Evolutionary conservation across 2,329 filamentous ascomycete genomes (phyloP).

Genomic region (Ciborinia camelliae): DNA sequence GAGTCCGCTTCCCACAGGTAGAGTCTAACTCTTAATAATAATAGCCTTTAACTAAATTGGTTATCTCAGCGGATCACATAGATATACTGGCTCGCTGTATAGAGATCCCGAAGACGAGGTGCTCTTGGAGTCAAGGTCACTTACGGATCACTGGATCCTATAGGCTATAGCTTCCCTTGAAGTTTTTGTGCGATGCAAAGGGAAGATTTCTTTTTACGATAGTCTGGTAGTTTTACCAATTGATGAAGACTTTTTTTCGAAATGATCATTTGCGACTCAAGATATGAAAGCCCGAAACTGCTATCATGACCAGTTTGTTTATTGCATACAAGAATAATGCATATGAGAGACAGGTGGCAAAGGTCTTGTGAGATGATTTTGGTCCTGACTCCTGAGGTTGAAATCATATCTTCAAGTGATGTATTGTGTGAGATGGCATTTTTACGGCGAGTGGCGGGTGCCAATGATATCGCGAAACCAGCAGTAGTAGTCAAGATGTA

Average conservation of each 20-base stretch:
- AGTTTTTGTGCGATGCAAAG: background rate
- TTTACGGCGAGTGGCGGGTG: constrained; percentile 10
- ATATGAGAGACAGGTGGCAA: constrained; percentile 6
- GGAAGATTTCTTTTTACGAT: background rate
- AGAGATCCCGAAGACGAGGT: constrained; percentile 9
- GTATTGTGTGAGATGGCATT: background rate
- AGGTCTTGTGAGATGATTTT: background rate
- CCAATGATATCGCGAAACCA: constrained; percentile 5
- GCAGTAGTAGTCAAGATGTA: constrained; percentile 10
- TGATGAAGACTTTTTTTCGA: background rate
- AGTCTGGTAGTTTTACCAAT: background rate
- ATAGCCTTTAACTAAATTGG: too few relatives aligned
- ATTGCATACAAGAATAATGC: constrained; percentile 8
- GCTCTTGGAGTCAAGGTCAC: constrained; percentile 6
- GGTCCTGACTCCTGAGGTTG: constrained; percentile 10
- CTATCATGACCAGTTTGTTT: constrained; percentile 9
- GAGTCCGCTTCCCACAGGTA: too few relatives aligned
- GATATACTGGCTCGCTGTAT: constrained; percentile 10
- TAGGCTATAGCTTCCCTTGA: constrained; percentile 12
- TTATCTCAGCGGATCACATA: constrained; percentile 1
- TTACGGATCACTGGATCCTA: background rate
- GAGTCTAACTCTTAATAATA: too few relatives aligned
- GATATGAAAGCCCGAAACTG: background rate
- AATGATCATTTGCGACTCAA: background rate
- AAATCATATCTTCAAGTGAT: constrained; percentile 15